Conservation (phyloP, 2,329 filamentous ascomycete genomes). For the Cladorrhinum sp. region DNA sequence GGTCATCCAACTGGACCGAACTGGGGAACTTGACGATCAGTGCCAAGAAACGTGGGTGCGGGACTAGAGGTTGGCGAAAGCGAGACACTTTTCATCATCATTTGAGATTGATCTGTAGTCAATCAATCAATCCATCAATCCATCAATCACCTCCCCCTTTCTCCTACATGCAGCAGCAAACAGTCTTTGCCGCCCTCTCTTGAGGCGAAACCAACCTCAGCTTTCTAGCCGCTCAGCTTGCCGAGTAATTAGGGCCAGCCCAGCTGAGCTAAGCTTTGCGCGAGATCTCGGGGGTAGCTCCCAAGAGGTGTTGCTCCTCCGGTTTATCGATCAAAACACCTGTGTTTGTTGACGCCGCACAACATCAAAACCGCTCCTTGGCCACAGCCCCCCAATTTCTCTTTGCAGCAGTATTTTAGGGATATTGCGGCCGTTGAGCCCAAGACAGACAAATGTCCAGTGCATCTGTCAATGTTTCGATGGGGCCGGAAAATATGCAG, state of each 20-base stretch:
- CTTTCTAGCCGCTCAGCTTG: background rate
- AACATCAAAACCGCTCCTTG: background rate
- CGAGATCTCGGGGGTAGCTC: background rate
- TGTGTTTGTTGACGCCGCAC: background rate
- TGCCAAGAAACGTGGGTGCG: constrained; percentile 19
- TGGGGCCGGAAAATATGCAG: background rate
- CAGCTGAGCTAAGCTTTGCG: constrained; percentile 1
- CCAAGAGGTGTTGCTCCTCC: constrained; percentile 1
- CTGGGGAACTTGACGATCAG: constrained; percentile 8
- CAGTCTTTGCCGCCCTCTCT: background rate
- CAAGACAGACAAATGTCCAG: background rate
- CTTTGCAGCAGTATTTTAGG: background rate
- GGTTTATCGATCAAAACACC: background rate
- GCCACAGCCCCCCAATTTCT: background rate
- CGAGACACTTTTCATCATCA: background rate
- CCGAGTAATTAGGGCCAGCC: background rate
- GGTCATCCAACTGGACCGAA: background rate
- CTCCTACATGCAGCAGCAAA: constrained; percentile 1
- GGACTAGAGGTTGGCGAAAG: background rate
- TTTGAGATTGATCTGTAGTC: no score
- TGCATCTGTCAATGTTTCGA: background rate
- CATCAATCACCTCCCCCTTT: background rate
- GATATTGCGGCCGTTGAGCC: background rate
- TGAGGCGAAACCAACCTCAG: constrained; percentile 3
- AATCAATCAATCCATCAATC: background rate